phyloP scores from a whole-genome alignment of 2,329 filamentous ascomycete species.

The Sphaerulina vaccinii region DNA sequence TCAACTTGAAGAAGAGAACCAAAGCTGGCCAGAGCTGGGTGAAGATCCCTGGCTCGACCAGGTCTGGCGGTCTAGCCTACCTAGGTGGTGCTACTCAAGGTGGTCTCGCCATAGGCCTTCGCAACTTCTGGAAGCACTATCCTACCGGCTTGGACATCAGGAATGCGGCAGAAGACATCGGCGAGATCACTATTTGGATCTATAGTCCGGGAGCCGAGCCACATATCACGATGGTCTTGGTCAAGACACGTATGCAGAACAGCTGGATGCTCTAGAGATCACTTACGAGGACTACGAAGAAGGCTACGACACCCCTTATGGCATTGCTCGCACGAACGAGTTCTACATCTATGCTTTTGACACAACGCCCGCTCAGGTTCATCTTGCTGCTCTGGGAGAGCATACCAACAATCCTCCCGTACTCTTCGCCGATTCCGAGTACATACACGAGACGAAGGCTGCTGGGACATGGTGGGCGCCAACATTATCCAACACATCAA shows the following conservation, averaged over 20 bases:
- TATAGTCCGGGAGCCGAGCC: constrained; percentile 58
- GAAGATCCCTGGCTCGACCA: constrained; percentile 56
- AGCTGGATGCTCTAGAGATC: constrained; percentile 60
- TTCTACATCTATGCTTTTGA: constrained; percentile 53
- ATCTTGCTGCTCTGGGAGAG: constrained; percentile 45
- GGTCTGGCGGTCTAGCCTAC: constrained; percentile 58
- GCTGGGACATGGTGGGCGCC: constrained; percentile 57
- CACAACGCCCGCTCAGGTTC: constrained; percentile 52
- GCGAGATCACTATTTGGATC: constrained; percentile 59
- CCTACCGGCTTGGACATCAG: constrained; percentile 58
- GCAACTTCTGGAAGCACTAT: constrained; percentile 64
- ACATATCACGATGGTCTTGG: constrained; percentile 58
- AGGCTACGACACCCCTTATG: constrained; percentile 56
- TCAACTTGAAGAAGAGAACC: constrained; percentile 60
- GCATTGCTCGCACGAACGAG: constrained; percentile 59
- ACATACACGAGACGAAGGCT: constrained; percentile 54
- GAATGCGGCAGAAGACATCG: constrained; percentile 51
- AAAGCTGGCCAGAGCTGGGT: constrained; percentile 59
- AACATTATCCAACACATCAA: constrained; percentile 32
- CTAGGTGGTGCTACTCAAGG: constrained; percentile 57
- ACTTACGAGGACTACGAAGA: constrained; percentile 64
- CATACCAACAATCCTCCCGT: constrained; percentile 55
- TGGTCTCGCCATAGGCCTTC: constrained; percentile 59
- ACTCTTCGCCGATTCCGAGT: constrained; percentile 49
- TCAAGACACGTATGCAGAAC: constrained; percentile 55